Base-by-base conservation (phyloP, 2,329 filamentous ascomycete genomes). In the Exophiala dermatitidis region DNA sequence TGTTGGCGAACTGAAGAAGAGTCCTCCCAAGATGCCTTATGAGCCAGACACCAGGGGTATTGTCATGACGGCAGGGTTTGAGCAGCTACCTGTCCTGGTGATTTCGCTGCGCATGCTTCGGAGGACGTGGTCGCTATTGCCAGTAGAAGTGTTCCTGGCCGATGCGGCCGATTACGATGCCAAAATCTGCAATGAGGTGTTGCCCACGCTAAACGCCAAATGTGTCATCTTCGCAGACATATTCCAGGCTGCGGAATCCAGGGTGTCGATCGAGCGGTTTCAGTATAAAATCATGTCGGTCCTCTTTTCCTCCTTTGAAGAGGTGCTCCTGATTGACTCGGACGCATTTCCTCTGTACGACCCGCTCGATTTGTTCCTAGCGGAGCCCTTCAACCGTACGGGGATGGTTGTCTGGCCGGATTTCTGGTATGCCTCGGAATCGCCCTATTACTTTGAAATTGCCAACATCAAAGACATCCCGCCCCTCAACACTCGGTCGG, bases 351-450 rank as follows among this genome's bases (percentile, higher is more conserved):
- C 79, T 8, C 64, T 74, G 28, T 67, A 71, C 42, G 68, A 75
- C 48, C 74, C 74, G 0, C 42, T 55, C 2, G 55, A 65, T 3
- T 65, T 82, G 9, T 77, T 83, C 58, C 66, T 72, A n/a, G 67
- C 70, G 1, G 73, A 78, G 36, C 77, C 77, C 0, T 82, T 77
- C 64, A 69, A 60, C 4, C 74, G 74, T 1, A 72, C 71, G 1
- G 80, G 80, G 9, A 66, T 82, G 48, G 70, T 83, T 10, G 73
- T 75, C 10, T 83, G 78, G 78, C 79, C 79, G 10, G 80, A 82
- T 62, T 79, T 74, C 54, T 75, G 72, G 70, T 68, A 67, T 28
- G 69, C 72, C 6, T 71, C 72, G 3, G 71, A 67, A 38, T 72
- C 72, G 10, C 71, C 71, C 5, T 62, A 69, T n/a, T 74, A 70